Evolutionary conservation across 768 basidiomycete genomes (phyloP).

Genomic region (Coprinellus aureogranulatus): DNA sequence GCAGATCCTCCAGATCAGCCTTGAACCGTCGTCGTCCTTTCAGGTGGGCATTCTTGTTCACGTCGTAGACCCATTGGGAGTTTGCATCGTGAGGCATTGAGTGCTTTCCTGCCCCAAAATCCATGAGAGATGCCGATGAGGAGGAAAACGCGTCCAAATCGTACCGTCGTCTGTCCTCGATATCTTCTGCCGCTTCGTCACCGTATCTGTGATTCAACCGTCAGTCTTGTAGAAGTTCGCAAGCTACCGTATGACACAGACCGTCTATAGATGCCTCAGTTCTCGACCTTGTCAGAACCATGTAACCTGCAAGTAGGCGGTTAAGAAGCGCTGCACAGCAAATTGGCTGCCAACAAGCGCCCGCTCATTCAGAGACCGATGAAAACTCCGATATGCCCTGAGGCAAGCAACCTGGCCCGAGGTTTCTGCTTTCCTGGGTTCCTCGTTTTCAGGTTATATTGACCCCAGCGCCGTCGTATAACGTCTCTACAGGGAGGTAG

Average conservation of each 20-base stretch:
- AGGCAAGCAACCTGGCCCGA: no score
- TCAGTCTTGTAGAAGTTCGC: background rate
- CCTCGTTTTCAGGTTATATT: no score
- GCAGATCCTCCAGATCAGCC: conserved; percentile 54
- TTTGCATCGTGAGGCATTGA: conserved; percentile 11
- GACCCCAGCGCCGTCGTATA: no score
- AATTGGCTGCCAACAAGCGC: background rate
- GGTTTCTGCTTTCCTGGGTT: no score
- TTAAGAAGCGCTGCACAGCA: background rate
- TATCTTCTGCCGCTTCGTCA: conserved; percentile 30
- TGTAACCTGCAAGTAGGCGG: background rate
- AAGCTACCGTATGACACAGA: background rate
- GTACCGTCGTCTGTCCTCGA: no score
- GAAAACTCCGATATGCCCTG: no score
- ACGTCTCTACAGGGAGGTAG: no score
- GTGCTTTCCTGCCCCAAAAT: background rate
- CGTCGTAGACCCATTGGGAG: conserved; percentile 20
- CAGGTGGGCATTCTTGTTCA: conserved; percentile 41
- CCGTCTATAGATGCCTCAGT: background rate
- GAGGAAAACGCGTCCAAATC: no score
- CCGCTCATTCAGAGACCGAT: background rate
- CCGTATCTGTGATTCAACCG: background rate
- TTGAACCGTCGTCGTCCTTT: conserved; percentile 58
- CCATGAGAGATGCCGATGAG: no score
- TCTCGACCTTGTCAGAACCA: background rate